Base-by-base conservation (phyloP, 106 monocot genomes). In the Phalaenopsis aphrodite region DNA sequence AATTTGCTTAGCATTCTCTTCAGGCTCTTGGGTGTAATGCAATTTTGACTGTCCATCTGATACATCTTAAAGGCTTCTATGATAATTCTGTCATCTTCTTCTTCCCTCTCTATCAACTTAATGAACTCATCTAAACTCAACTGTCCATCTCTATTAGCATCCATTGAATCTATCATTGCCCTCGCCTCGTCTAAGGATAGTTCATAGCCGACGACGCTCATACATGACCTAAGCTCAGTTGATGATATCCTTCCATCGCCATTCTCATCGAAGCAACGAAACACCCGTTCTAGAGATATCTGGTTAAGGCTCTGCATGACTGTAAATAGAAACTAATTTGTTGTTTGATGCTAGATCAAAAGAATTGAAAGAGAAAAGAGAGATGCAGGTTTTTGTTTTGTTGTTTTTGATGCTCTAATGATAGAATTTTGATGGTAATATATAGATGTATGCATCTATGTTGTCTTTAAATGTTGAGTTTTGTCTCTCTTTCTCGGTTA, bases 121-220 rank as follows among this genome's bases (percentile, higher is more conserved):
- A 83, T 45, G 71, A 91, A 88, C 18, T 91, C 91, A 0, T 85
- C 91, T 7, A 79, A 75, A 0, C 79, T 58, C 16, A 88, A 78
- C 43, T 79, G 56, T 17, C 91, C 91, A 55, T 91, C 91, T 0
- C 86, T 88, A 46, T 91, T 84, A 2, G 88, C 84, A 69, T 91
- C 88, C 8, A 38, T 65, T 8, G 76, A 72, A 2, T 24, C 52
- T 42, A 88, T 75, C 23, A 78, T 56, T 8, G 56, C 79, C 78
- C 79, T 86, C 0, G 80, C 86, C 36, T 87, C 87, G 47, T 88
- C 83, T 1, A 57, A 15, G 0, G 88, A 79, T 16, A 91, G 18
- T 55, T 79, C 86, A 42, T 82, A 84, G 8, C 77, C 73, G 8
- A 36, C 42, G 5, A 38, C 45, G 4, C 8, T 79, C 89, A 84